Conservation (phyloP, 2,329 filamentous ascomycete genomes). For the Xylaria sp. region DNA sequence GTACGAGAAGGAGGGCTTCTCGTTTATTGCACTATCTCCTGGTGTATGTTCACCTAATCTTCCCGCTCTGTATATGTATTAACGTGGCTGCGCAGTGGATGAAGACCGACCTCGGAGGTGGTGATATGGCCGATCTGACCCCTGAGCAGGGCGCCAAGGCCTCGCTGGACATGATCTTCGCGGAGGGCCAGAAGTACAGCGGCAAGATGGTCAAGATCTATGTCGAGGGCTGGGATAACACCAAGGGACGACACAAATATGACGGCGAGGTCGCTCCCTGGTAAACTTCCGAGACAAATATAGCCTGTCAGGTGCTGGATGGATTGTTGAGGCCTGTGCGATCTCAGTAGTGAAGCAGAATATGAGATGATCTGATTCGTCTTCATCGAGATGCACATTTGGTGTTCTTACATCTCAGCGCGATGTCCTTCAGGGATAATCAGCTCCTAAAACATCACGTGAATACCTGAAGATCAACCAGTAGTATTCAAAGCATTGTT, state of each 20-base stretch:
- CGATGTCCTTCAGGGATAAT: no score
- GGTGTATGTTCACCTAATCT: constrained; percentile 35
- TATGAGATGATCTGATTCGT: background rate
- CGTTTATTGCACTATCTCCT: constrained; percentile 40
- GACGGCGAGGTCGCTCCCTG: constrained; percentile 12
- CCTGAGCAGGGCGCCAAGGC: constrained; percentile 37
- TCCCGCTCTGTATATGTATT: background rate
- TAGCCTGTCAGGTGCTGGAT: background rate
- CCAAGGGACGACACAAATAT: constrained; percentile 4
- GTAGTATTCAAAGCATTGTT: no score
- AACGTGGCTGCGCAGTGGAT: constrained; percentile 36
- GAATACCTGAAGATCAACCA: no score
- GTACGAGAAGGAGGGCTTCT: constrained; percentile 39
- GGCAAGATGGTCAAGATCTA: constrained; percentile 28
- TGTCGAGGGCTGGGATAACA: constrained; percentile 17
- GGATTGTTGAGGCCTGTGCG: background rate
- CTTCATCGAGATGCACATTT: no score
- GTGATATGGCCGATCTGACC: constrained; percentile 37
- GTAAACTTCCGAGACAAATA: background rate
- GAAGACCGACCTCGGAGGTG: constrained; percentile 40
- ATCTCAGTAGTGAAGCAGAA: background rate
- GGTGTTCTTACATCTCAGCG: no score
- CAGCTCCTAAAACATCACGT: no score
- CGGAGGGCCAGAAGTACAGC: constrained; percentile 32
- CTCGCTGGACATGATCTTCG: constrained; percentile 35